Base-by-base conservation (phyloP, 208 protist genomes). In the Lotmaria passim region DNA sequence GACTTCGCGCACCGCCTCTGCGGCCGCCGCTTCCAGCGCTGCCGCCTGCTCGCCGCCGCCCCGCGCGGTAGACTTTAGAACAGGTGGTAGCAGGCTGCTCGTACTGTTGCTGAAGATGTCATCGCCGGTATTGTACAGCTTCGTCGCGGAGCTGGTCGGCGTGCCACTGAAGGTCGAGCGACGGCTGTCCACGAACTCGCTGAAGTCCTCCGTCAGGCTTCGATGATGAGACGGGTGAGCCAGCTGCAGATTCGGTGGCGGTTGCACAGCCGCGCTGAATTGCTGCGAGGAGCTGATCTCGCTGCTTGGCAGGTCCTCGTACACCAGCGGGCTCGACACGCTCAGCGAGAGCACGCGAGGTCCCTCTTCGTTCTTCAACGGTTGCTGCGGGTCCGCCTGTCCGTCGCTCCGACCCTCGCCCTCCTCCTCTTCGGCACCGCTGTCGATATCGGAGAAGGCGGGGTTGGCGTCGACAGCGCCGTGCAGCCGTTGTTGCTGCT, bases 271-370 rank as follows among this genome's bases (percentile, higher is more conserved):
- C 3, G 59, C 44, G 59, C 17, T 65, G 44, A 65, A 31, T 2
- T 46, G 59, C 59, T 65, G 59, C 46, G 59, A 65, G 10, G 44
- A 31, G 59, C 59, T 53, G 30, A 65, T 65, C 44, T 65, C 59
- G 46, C 59, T 55, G 46, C 59, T 65, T 6, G 46, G 44, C 44
- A 65, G 28, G 44, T 65, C 59, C n/a, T 65, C 59, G 59, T 43
- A 55, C 7, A 65, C 30, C 12, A 65, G 46, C 30, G 59, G 59
- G 59, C 55, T 65, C 11, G 59, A 65, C 11, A 65, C 46, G 43
- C 58, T 63, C 41, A 63, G 6, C 2, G 58, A 63, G 28, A 63
- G 43, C 58, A 51, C 52, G 58, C 43, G 58, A 1, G 58, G 52
- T 1, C 41, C 58, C 19, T 63, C 58, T 28, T 52, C 58, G 31